phyloP scores from a whole-genome alignment of 2,329 filamentous ascomycete species.

The Fragosphaeria purpurea region DNA sequence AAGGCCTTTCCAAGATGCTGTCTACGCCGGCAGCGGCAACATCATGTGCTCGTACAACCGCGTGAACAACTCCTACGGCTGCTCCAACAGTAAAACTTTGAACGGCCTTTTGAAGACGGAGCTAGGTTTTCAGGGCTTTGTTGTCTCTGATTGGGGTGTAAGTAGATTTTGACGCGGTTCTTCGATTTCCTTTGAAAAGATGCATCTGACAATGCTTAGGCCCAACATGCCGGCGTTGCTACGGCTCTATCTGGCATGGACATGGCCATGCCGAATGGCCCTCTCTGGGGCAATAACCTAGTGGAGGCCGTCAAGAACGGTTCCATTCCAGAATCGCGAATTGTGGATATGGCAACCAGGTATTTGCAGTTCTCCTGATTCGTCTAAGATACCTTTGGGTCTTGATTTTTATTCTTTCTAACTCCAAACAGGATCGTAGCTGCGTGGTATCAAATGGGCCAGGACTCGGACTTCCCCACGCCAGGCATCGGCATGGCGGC shows the following conservation, averaged over 20 bases:
- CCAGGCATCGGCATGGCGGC: slow-evolving; percentile 43
- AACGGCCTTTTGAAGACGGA: slow-evolving; percentile 56
- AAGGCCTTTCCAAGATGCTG: slow-evolving; percentile 45
- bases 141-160: slow-evolving; percentile 53
- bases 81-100: slow-evolving; percentile 54
- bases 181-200: background rate
- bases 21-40: slow-evolving; percentile 46
- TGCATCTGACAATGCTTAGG: slow-evolving; percentile 21
- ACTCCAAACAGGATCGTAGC: slow-evolving; percentile 31
- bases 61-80: slow-evolving; percentile 59
- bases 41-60: slow-evolving; percentile 58
- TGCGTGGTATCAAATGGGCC: slow-evolving; percentile 46
- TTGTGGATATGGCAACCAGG: slow-evolving; percentile 24
- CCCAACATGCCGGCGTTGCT: slow-evolving; percentile 54
- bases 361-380: too few relatives aligned
- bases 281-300: slow-evolving; percentile 43
- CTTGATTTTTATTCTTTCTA: too few relatives aligned
- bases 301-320: slow-evolving; percentile 50
- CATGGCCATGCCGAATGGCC: slow-evolving; percentile 53
- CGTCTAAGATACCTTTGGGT: slow-evolving; percentile 10
- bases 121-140: slow-evolving; percentile 51
- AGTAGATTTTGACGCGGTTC: background rate
- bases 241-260: slow-evolving; percentile 57
- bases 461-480: slow-evolving; percentile 35
- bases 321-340: slow-evolving; percentile 40